Percentiles rank a stretch among this genome's conserved stretches.
Conservation (phyloP, 2,329 filamentous ascomycete species). For the Aspergillus latus region DNA sequence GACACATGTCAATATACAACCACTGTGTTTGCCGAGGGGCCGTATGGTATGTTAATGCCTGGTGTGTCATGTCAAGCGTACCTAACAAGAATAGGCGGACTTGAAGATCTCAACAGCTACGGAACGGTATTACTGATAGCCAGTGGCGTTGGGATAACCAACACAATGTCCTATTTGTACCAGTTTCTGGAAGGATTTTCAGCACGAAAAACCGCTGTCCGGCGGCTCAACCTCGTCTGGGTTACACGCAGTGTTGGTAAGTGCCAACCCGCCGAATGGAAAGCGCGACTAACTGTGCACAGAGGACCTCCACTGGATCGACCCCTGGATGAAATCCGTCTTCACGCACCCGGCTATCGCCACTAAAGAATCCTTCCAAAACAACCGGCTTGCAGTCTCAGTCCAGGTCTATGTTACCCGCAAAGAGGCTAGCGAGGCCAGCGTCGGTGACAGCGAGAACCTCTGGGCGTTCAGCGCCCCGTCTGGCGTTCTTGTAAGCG, state of each 20-base stretch:
- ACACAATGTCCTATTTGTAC: constrained; percentile 36
- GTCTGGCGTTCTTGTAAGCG: constrained; percentile 25
- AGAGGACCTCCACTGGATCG: constrained; percentile 39
- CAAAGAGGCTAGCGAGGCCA: constrained; percentile 25
- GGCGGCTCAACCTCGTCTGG: constrained; percentile 33
- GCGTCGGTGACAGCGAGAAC: constrained; percentile 19
- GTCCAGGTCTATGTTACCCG: constrained; percentile 32
- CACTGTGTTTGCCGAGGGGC: constrained; percentile 35
- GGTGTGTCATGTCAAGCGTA: background rate
- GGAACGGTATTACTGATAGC: constrained; percentile 37
- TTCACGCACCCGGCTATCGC: constrained; percentile 29
- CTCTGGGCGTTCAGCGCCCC: constrained; percentile 30
- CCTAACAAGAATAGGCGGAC: constrained; percentile 23
- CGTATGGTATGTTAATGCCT: constrained; percentile 32
- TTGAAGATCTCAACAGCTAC: constrained; percentile 33
- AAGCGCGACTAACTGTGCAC: constrained; percentile 2
- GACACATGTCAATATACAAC: constrained; percentile 27
- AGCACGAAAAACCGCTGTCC: constrained; percentile 26
- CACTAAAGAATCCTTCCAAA: constrained; percentile 25
- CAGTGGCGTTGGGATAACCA: constrained; percentile 41
- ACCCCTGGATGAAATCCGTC: constrained; percentile 36
- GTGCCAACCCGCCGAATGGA: background rate
- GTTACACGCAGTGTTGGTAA: constrained; percentile 35
- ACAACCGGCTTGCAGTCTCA: constrained; percentile 27
- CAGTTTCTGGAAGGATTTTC: constrained; percentile 30